phyloP scores from a whole-genome alignment of 1,139 yeast species.

The Nakaseomyces kungkrabaensis region DNA sequence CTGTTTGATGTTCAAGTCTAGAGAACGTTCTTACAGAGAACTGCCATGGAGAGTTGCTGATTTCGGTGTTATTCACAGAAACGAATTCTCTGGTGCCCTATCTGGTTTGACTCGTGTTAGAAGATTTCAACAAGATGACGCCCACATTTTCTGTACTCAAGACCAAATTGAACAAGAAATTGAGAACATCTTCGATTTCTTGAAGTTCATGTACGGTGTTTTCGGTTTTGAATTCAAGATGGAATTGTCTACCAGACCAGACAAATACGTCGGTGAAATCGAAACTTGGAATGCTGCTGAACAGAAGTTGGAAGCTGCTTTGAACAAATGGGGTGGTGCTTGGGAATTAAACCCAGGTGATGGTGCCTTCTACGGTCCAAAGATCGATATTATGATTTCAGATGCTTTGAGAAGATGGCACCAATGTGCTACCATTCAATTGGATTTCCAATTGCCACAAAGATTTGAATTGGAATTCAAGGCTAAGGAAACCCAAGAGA shows the following conservation, averaged over 20 bases:
- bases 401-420: constrained; percentile 92
- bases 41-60: constrained; percentile 95
- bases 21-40: constrained; percentile 89
- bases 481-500: constrained; percentile 47
- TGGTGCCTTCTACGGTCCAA: constrained; percentile 98
- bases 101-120: constrained; percentile 91
- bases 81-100: constrained; percentile 86
- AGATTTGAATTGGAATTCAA: constrained; percentile 85
- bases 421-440: constrained; percentile 96
- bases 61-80: constrained; percentile 90
- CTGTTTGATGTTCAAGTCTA: constrained; percentile 75
- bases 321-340: constrained; percentile 65
- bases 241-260: constrained; percentile 92
- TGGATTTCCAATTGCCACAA: constrained; percentile 92
- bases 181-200: constrained; percentile 65
- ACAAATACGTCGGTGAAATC: constrained; percentile 75
- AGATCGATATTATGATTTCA: constrained; percentile 86
- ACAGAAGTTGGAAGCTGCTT: constrained; percentile 58
- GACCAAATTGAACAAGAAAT: constrained; percentile 84
- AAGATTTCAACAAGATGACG: constrained; percentile 98
- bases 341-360: constrained; percentile 95
- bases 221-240: constrained; percentile 84
- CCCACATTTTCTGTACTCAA: constrained; percentile 88
- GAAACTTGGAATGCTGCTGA: constrained; percentile 90
- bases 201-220: constrained; percentile 67